Conservation (phyloP, 345 rosid genomes). For the Litchi chinensis region DNA sequence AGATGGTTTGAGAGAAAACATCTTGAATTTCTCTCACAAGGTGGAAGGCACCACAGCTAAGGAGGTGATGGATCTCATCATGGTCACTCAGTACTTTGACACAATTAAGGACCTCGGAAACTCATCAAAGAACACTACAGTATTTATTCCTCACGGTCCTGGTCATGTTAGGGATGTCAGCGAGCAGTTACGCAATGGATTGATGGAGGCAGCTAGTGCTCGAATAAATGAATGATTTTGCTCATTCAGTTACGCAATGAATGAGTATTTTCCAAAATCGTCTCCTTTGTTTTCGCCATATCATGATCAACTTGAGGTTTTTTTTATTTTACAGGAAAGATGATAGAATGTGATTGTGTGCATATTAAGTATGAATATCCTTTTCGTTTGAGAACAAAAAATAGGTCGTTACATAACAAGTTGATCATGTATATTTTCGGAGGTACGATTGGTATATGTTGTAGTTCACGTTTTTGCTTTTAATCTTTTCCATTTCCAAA, state of each 20-base stretch:
- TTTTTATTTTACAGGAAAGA: neutral
- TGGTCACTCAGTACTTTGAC: conserved; percentile 97
- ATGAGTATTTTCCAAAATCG: neutral
- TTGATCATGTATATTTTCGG: too few species aligned
- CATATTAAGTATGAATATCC: neutral
- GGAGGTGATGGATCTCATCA: conserved; percentile 97
- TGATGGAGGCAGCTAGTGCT: conserved; percentile 84
- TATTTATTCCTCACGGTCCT: conserved; percentile 96
- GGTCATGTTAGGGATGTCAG: conserved; percentile 90
- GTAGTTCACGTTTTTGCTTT: too few species aligned
- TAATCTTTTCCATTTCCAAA: too few species aligned
- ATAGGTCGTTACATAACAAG: too few species aligned
- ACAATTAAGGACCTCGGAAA: conserved; percentile 90
- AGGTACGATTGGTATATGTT: too few species aligned
- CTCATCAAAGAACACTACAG: conserved; percentile 91
- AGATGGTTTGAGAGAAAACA: conserved; percentile 95
- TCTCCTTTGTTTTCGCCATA: neutral
- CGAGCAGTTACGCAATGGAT: conserved; percentile 85
- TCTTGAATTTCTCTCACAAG: conserved; percentile 85
- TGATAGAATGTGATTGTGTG: neutral
- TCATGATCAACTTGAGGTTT: neutral
- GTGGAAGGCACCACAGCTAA: conserved; percentile 88
- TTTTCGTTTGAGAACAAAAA: too few species aligned
- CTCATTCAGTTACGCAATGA: too few species aligned
- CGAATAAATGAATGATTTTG: conserved; percentile 30